phyloP scores from a whole-genome alignment of 2,329 filamentous ascomycete species.

The Thielaviopsis ethacetica region DNA sequence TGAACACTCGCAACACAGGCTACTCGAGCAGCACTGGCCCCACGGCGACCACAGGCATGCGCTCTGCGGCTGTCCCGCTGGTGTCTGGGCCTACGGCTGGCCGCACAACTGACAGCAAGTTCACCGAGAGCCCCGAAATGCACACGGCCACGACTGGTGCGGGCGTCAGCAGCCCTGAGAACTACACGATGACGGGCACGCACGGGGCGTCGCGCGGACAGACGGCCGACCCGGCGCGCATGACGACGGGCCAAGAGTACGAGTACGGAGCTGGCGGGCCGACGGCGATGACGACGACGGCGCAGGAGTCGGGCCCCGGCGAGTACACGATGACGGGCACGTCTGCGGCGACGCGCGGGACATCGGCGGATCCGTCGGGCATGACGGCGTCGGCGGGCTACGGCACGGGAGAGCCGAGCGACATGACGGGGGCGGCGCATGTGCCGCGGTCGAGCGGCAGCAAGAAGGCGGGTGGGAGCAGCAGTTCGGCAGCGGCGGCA shows the following conservation, averaged over 20 bases:
- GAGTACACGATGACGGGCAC: background rate
- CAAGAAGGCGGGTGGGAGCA: background rate
- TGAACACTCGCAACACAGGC: background rate
- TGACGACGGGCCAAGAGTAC: background rate
- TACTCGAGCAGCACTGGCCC: background rate
- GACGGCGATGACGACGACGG: background rate
- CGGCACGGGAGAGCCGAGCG: background rate
- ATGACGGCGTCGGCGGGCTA: slow-evolving; percentile 3
- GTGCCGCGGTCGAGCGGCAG: background rate
- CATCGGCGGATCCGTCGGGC: background rate
- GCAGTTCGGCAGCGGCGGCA: background rate
- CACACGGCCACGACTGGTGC: too few species aligned
- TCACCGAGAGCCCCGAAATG: background rate
- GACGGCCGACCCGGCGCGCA: background rate
- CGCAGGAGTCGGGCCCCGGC: background rate
- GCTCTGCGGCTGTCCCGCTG: slow-evolving; percentile 3
- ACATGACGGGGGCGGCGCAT: background rate
- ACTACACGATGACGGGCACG: slow-evolving; percentile 4
- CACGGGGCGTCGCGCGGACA: background rate
- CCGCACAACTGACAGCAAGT: background rate
- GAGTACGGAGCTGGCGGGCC: background rate
- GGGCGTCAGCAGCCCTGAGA: background rate
- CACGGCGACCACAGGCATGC: slow-evolving; percentile 6
- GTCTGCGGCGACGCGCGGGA: background rate
- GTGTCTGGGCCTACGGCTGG: background rate